Conservation (phyloP, 2,329 filamentous ascomycete species). For the Aurifilum marmelostoma region DNA sequence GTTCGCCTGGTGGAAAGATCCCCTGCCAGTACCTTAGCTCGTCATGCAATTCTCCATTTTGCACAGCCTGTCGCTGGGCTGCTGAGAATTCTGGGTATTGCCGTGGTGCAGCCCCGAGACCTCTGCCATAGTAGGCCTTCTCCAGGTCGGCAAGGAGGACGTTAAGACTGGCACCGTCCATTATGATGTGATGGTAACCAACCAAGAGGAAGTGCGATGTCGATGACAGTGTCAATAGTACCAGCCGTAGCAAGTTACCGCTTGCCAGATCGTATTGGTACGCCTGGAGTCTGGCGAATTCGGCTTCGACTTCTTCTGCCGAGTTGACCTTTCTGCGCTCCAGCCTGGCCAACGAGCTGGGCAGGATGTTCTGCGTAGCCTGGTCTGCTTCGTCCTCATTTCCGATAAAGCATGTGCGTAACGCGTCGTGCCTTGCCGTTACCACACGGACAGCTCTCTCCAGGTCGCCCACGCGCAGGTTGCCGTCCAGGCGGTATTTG, state of each 20-base stretch:
- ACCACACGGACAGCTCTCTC: constrained; percentile 40
- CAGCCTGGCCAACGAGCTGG: constrained; percentile 30
- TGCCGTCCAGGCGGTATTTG: constrained; percentile 33
- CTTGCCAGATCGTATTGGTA: constrained; percentile 44
- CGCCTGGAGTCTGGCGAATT: constrained; percentile 33
- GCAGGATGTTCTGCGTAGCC: constrained; percentile 34
- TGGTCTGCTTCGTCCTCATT: constrained; percentile 26
- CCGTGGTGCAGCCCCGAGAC: background rate
- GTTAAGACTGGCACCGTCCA: constrained; percentile 17
- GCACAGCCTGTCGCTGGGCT: background rate
- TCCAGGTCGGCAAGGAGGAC: constrained; percentile 19
- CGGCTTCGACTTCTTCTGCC: constrained; percentile 32
- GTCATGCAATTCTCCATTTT: background rate
- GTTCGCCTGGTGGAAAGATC: background rate
- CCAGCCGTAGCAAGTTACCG: constrained; percentile 40
- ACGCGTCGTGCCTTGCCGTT: constrained; percentile 37
- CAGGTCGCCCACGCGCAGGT: constrained; percentile 37
- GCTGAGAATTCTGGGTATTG: constrained; percentile 17
- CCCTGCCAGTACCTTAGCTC: background rate
- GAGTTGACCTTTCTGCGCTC: constrained; percentile 32
- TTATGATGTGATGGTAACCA: constrained; percentile 18
- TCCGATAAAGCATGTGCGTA: constrained; percentile 40
- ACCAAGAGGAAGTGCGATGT: constrained; percentile 46
- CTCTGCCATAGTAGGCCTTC: constrained; percentile 8
- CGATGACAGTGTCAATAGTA: constrained; percentile 40